Conservation (phyloP, 2,329 filamentous ascomycete genomes). For the Leptographium wingfieldii region DNA sequence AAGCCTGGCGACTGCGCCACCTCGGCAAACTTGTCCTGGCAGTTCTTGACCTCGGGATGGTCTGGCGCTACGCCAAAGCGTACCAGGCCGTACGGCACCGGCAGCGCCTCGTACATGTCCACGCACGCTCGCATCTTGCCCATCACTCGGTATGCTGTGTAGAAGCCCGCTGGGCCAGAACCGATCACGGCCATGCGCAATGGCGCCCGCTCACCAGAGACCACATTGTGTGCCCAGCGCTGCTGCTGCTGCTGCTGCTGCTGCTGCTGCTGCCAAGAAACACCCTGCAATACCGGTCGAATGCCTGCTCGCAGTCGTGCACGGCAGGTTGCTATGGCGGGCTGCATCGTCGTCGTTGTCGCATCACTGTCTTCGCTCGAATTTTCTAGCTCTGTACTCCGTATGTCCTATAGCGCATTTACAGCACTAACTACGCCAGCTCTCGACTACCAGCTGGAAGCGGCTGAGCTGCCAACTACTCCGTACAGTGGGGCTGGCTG, state of each 20-base stretch:
- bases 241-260: not conserved
- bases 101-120: conserved; percentile 94
- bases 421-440: not conserved
- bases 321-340: conserved; percentile 2
- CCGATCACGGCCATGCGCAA: conserved; percentile 81
- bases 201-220: not conserved
- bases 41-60: conserved; percentile 98
- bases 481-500: not conserved
- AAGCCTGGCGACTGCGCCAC: conserved; percentile 74
- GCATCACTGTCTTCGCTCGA: not conserved
- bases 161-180: conserved; percentile 92
- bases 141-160: conserved; percentile 78
- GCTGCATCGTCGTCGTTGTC: conserved; percentile 1
- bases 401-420: not conserved
- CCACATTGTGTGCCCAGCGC: not conserved
- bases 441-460: not conserved
- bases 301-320: not conserved
- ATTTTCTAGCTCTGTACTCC: not conserved
- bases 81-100: conserved; percentile 85
- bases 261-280: too few species aligned
- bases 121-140: conserved; percentile 60
- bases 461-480: not conserved
- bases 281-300: not conserved
- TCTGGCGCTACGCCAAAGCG: conserved; percentile 95
- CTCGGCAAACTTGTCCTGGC: conserved; percentile 84